Conservation (phyloP, 2,329 filamentous ascomycete species). For the Verticillium longisporum region DNA sequence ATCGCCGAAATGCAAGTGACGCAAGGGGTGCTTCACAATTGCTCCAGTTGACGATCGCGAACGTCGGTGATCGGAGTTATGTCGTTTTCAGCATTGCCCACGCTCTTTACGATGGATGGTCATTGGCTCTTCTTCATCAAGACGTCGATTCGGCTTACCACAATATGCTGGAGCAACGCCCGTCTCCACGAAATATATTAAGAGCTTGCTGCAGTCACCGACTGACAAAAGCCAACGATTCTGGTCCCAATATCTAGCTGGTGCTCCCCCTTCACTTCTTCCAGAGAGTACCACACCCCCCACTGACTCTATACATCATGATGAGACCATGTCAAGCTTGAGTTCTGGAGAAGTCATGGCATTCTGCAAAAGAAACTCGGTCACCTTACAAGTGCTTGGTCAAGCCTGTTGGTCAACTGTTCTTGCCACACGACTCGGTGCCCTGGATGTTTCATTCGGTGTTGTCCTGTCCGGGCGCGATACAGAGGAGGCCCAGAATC, state of each 20-base stretch:
- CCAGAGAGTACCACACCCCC: not conserved
- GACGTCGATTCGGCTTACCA: constrained; percentile 63
- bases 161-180: constrained; percentile 30
- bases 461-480: constrained; percentile 82
- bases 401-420: constrained; percentile 71
- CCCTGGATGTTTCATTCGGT: constrained; percentile 74
- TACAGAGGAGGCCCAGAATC: constrained; percentile 55
- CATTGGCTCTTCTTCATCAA: constrained; percentile 64
- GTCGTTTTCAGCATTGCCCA: constrained; percentile 70
- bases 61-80: constrained; percentile 26
- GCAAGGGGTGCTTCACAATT: constrained; percentile 29
- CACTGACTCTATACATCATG: constrained; percentile 34
- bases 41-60: constrained; percentile 41
- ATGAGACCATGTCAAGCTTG: constrained; percentile 26
- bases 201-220: constrained; percentile 40
- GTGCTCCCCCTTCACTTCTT: constrained; percentile 30
- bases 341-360: constrained; percentile 19
- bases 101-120: constrained; percentile 86
- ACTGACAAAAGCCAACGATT: constrained; percentile 38
- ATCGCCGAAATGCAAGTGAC: constrained; percentile 27
- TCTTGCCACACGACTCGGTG: constrained; percentile 54
- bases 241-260: constrained; percentile 64
- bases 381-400: constrained; percentile 72
- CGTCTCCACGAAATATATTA: constrained; percentile 47
- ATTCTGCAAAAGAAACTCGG: constrained; percentile 58